Conservation (phyloP, 2,329 filamentous ascomycete species). For the Venturia asperata region DNA sequence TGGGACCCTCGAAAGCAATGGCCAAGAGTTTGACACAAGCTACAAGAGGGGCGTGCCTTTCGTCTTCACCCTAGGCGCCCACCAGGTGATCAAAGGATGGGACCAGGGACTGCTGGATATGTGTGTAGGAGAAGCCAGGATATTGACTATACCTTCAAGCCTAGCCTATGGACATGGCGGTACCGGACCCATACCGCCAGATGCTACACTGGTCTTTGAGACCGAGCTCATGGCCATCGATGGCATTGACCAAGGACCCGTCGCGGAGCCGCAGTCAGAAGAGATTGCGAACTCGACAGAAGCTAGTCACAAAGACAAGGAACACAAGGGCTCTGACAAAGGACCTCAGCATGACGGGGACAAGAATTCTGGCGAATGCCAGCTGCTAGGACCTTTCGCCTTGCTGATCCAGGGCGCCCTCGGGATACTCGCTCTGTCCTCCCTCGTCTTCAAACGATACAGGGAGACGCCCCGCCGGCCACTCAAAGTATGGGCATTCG, state of each 20-base stretch:
- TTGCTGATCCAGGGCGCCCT: conserved; percentile 83
- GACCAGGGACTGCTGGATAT: conserved; percentile 84
- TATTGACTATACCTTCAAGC: conserved; percentile 80
- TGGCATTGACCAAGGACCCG: conserved; percentile 46
- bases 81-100: conserved; percentile 91
- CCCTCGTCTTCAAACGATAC: conserved; percentile 89
- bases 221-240: conserved; percentile 81
- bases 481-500: conserved; percentile 95
- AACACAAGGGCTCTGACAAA: conserved; percentile 8
- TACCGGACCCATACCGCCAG: conserved; percentile 74
- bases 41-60: conserved; percentile 73
- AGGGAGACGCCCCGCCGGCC: conserved; percentile 85
- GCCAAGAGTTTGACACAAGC: conserved; percentile 74
- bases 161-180: conserved; percentile 70
- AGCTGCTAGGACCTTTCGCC: conserved; percentile 82
- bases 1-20: conserved; percentile 49
- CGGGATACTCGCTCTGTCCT: conserved; percentile 72
- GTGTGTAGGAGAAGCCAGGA: conserved; percentile 90
- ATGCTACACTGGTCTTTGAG: conserved; percentile 80
- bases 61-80: conserved; percentile 68
- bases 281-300: neutral
- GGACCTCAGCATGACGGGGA: conserved; percentile 26
- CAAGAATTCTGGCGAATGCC: conserved; percentile 66
- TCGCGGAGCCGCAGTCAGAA: neutral
- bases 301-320: neutral